Evolutionary conservation across 805 yeast genomes (phyloP), one percentile per base, ranked within the genome.

Genomic region (Metschnikowia corniflorae): DNA sequence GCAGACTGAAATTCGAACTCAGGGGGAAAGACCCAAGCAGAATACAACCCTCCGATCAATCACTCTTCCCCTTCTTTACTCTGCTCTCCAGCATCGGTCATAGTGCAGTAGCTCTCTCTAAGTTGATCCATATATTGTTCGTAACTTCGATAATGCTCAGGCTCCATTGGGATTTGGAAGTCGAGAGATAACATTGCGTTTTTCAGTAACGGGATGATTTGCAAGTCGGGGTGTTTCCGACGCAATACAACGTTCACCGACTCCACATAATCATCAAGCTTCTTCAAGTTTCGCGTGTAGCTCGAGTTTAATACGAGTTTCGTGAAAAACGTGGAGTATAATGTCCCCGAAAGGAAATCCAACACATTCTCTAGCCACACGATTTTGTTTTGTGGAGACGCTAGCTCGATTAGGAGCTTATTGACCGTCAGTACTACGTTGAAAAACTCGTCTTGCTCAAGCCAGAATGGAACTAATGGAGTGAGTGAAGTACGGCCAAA

Each of bases 171-270:
- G 3, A 79, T 60, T 45, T 73, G 70, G 42, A 77, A 68, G 51
- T 80, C 86, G 46, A 75, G 55, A 55, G 82, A 75, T 6, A 80
- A 55, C 53, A 70, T 80, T 1, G 78, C 86, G 20, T 74, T 63
- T 34, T 65, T 52, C 33, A 71, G 50, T 1, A 84, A 84, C 5
- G 75, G 65, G 1, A 81, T 65, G 7, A 82, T 42, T 20, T 50
- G 46, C 10, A 49, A 20, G 13, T 36, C 35, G 6, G 26, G 12
- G 75, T 50, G 9, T 57, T 60, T 25, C 51, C 43, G 4, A 39
- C 41, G 17, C 24, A 54, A 47, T 13, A 35, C 43, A 5, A 18
- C 23, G 33, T 63, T 63, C 10, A 58, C 28, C 2, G 36, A 44
- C 5, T 42, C 38, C 7, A 63, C 47, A 49, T 65, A 76, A 17